Evolutionary conservation across 1,139 yeast genomes (phyloP).

Genomic region (Blastobotrys capitulatus): DNA sequence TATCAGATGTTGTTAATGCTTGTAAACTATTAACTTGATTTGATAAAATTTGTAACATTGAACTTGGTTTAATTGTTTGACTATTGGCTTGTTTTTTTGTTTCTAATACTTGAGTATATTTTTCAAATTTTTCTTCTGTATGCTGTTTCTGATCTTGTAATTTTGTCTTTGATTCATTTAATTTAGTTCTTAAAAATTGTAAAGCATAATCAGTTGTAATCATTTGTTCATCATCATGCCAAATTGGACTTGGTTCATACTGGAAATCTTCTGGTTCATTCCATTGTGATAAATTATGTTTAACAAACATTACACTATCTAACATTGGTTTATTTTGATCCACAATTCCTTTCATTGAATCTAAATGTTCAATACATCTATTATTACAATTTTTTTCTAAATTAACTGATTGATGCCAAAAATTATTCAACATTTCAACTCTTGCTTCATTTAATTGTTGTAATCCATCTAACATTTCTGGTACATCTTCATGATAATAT

Average conservation of each 20-base stretch:
- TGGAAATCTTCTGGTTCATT: slow-evolving; percentile 79
- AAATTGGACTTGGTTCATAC: slow-evolving; percentile 83
- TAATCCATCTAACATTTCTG: slow-evolving; percentile 79
- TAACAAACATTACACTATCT: slow-evolving; percentile 87
- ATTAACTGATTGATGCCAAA: slow-evolving; percentile 59
- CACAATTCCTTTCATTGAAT: slow-evolving; percentile 51
- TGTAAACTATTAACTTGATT: slow-evolving; percentile 53
- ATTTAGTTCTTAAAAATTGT: slow-evolving; percentile 53
- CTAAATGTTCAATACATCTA: slow-evolving; percentile 48
- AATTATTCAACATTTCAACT: slow-evolving; percentile 63
- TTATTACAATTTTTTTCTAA: slow-evolving; percentile 58
- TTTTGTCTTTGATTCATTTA: slow-evolving; percentile 38
- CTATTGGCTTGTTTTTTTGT: slow-evolving; percentile 22
- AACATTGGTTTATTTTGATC: slow-evolving; percentile 67
- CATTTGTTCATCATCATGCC: slow-evolving; percentile 94
- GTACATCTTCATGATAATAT: slow-evolving; percentile 87
- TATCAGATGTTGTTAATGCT: slow-evolving; percentile 68
- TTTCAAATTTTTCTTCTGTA: slow-evolving; percentile 32
- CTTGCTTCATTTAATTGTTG: slow-evolving; percentile 83
- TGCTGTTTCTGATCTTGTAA: slow-evolving; percentile 23
- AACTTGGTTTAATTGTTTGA: slow-evolving; percentile 19
- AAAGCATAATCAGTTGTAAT: slow-evolving; percentile 53
- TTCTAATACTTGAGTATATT: slow-evolving; percentile 24
- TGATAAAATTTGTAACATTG: slow-evolving; percentile 44
- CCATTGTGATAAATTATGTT: slow-evolving; percentile 78